Evolutionary conservation across 164 flowering plant species (phyloP).

Genomic region (Amborella trichopoda): DNA sequence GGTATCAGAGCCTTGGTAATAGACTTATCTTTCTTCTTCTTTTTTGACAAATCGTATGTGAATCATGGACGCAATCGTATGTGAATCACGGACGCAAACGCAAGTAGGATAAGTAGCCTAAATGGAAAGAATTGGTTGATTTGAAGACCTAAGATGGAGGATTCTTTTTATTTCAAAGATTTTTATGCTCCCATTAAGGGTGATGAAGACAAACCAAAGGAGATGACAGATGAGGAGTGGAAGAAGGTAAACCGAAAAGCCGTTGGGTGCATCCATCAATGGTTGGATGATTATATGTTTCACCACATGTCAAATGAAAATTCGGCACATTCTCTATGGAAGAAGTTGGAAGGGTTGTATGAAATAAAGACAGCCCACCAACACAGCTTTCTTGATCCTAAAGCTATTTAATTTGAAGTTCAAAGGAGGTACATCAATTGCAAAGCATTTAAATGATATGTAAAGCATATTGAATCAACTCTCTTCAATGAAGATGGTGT

Average conservation of each 20-base stretch:
- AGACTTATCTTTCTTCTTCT: too few relatives aligned
- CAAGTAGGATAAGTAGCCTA: too few relatives aligned
- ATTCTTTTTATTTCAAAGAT: not conserved
- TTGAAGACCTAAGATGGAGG: slow-evolving; percentile 3
- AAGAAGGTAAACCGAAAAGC: not conserved
- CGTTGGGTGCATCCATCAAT: not conserved
- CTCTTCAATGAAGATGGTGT: not conserved
- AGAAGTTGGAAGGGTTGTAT: not conserved
- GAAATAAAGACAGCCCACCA: not conserved
- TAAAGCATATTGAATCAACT: not conserved
- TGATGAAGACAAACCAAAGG: not conserved
- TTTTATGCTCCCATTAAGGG: not conserved
- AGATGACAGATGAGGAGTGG: not conserved
- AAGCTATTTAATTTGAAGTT: not conserved
- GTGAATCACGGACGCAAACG: too few relatives aligned
- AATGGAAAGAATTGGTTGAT: not conserved
- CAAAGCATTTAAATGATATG: slow-evolving; percentile 1
- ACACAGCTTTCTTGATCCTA: not conserved
- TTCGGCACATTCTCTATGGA: not conserved
- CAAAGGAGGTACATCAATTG: not conserved
- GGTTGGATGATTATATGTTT: not conserved
- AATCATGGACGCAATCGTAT: too few relatives aligned
- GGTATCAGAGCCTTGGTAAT: too few relatives aligned
- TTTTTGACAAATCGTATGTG: too few relatives aligned
- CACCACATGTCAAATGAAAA: not conserved